phyloP scores from a whole-genome alignment of 2,329 filamentous ascomycete species.

The Periconia macrospinosa region DNA sequence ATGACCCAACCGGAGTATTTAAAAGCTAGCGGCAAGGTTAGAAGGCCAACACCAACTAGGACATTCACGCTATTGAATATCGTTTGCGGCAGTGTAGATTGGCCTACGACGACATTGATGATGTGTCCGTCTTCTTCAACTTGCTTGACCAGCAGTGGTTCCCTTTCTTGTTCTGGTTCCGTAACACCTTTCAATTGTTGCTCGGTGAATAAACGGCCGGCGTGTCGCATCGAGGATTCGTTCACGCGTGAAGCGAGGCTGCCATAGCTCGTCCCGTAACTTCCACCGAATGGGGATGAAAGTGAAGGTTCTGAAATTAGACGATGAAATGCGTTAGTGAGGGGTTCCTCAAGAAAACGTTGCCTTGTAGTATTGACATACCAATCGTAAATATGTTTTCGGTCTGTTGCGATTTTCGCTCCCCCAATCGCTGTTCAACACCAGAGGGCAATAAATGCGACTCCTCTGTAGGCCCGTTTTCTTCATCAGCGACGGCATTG shows the following conservation, averaged over 20 bases:
- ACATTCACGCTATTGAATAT: constrained; percentile 97
- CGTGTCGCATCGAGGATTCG: constrained; percentile 59
- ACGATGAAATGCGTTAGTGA: neutral
- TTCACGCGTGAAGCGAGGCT: constrained; percentile 61
- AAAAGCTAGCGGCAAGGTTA: constrained; percentile 85
- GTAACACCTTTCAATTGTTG: constrained; percentile 48
- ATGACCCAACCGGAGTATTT: constrained; percentile 87
- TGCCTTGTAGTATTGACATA: neutral
- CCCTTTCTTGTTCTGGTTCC: constrained; percentile 52
- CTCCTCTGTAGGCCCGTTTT: constrained; percentile 33
- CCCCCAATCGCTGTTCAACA: constrained; percentile 30
- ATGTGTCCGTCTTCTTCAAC: constrained; percentile 83
- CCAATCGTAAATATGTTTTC: constrained; percentile 51
- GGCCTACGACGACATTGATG: constrained; percentile 81
- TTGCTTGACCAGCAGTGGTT: constrained; percentile 84
- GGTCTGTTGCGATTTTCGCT: constrained; percentile 34
- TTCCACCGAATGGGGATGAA: constrained; percentile 70
- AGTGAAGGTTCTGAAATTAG: constrained; percentile 52
- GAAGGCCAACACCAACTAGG: constrained; percentile 83
- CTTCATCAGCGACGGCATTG: constrained; percentile 40
- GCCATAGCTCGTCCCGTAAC: constrained; percentile 67
- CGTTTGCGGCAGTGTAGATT: constrained; percentile 94
- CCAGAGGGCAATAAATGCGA: constrained; percentile 29
- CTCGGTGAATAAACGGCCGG: constrained; percentile 54
- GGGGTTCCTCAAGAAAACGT: neutral